Evolutionary conservation across 495 filamentous ascomycete species (phyloP).

Genomic region (Cetradonia linearis): DNA sequence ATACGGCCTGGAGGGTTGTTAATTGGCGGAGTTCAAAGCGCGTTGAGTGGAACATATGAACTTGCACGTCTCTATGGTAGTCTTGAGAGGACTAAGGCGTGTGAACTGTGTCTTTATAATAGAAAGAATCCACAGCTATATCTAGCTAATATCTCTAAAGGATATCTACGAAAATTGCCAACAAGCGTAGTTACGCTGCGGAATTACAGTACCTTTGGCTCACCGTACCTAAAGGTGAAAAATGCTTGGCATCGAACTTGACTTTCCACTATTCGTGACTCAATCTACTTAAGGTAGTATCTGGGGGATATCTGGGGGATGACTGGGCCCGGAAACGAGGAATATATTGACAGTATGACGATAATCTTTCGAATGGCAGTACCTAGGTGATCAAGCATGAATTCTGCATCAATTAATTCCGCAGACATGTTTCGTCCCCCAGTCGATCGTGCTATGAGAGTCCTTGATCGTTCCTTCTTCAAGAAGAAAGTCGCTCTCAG

Average conservation of each 20-base stretch:
- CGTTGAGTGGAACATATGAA: too few relatives aligned
- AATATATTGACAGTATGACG: neutral
- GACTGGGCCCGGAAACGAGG: neutral
- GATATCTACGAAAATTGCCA: too few relatives aligned
- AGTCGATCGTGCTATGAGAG: conserved; percentile 65
- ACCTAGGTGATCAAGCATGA: conserved; percentile 1
- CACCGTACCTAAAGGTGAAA: too few relatives aligned
- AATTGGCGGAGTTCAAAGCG: too few relatives aligned
- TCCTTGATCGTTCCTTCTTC: conserved; percentile 77
- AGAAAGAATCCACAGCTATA: too few relatives aligned
- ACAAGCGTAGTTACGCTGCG: too few relatives aligned
- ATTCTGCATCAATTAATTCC: neutral
- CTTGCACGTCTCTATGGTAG: too few relatives aligned
- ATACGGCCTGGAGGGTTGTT: too few relatives aligned
- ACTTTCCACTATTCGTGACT: neutral
- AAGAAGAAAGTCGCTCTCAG: conserved; percentile 59
- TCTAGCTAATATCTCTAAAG: too few relatives aligned
- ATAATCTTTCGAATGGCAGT: neutral
- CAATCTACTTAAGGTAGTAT: neutral
- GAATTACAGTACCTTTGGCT: too few relatives aligned
- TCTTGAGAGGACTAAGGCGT: neutral
- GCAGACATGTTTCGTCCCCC: conserved; percentile 66
- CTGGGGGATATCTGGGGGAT: neutral
- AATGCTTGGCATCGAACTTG: neutral
- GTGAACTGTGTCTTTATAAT: too few relatives aligned